Evolutionary conservation across 768 basidiomycete species (phyloP).

Genomic region (Lentinula sp.): DNA sequence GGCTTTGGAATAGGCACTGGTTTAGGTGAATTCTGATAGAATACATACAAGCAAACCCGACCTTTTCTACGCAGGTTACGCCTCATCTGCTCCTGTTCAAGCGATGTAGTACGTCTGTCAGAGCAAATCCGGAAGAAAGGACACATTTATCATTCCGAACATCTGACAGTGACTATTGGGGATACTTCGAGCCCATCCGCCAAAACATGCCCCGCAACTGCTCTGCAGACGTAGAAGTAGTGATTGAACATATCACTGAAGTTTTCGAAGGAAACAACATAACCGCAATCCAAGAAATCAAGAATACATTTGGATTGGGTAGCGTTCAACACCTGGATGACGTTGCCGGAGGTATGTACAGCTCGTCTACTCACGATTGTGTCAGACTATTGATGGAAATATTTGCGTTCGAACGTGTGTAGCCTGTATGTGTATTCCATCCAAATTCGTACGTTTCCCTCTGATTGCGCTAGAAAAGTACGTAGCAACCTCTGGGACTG

Average conservation of each 20-base stretch:
- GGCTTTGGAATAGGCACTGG: neutral
- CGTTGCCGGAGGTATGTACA: conserved; percentile 47
- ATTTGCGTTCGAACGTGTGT: conserved; percentile 8
- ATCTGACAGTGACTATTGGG: conserved; percentile 49
- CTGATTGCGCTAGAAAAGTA: conserved; percentile 37
- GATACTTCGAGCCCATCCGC: conserved; percentile 68
- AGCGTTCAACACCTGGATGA: conserved; percentile 58
- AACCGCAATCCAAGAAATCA: conserved; percentile 45
- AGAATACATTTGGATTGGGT: conserved; percentile 54
- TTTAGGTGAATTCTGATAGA: neutral
- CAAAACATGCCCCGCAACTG: conserved; percentile 68
- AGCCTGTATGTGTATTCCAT: conserved; percentile 14
- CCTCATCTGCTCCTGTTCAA: conserved; percentile 62
- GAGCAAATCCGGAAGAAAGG: neutral
- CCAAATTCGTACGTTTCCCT: conserved; percentile 30
- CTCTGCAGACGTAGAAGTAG: conserved; percentile 63
- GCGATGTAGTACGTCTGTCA: conserved; percentile 34
- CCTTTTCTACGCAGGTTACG: conserved; percentile 62
- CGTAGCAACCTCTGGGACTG: conserved; percentile 61
- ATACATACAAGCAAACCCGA: conserved; percentile 41
- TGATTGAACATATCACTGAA: conserved; percentile 54
- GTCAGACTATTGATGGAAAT: neutral
- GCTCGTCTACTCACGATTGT: neutral
- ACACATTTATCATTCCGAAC: neutral
- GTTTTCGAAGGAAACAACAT: conserved; percentile 41